These are phyloP conservation scores for Amanita phalloides DNA, from an alignment of 768 basidiomycete species.

Conservation along the genomic window DNA sequence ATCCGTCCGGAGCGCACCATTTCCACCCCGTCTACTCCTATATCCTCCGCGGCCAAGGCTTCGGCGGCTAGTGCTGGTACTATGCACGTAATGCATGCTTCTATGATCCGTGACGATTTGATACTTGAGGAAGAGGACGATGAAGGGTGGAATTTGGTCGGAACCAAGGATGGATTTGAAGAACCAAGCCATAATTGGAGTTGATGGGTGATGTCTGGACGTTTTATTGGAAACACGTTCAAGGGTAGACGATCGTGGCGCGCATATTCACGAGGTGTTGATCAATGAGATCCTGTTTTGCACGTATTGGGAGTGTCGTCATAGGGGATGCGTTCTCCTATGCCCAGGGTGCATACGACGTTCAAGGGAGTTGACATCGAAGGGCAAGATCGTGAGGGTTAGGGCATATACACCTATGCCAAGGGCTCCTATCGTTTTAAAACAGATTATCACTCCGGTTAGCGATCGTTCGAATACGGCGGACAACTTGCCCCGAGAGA, in stretches of 20 bases:
- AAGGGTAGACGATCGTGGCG: no score
- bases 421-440: background rate
- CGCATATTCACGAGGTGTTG: no score
- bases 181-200: constrained; percentile 1
- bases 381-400: background rate
- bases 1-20: background rate
- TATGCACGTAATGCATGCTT: constrained; percentile 10
- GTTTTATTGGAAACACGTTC: background rate
- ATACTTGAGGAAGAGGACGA: constrained; percentile 23
- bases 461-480: background rate
- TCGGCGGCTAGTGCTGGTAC: background rate
- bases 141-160: constrained; percentile 33
- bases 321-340: no score
- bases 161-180: constrained; percentile 14
- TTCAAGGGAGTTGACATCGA: background rate
- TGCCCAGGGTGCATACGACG: background rate
- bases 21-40: background rate
- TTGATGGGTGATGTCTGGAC: background rate
- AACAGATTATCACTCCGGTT: background rate
- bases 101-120: background rate
- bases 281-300: no score
- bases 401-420: background rate
- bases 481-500: background rate
- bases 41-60: constrained; percentile 1
- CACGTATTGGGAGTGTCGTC: no score